Conservation (phyloP, 1,284 basidiomycete genomes). For the Leccinum colubrinum region DNA sequence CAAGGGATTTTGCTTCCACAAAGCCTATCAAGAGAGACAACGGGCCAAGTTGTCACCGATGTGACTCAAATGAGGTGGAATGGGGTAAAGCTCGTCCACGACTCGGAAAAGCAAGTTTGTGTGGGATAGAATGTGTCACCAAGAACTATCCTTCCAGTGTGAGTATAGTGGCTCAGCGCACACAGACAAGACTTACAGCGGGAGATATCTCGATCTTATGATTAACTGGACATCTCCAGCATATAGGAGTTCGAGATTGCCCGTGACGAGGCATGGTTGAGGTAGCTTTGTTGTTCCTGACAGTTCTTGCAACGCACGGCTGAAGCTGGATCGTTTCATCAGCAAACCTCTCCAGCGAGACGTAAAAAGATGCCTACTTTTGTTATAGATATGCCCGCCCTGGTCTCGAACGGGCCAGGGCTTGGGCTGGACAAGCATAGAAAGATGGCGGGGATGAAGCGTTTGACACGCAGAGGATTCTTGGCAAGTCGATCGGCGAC, state of each 20-base stretch:
- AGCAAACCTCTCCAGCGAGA: background rate
- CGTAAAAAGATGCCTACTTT: conserved; percentile 46
- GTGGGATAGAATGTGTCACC: conserved; percentile 73
- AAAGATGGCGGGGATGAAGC: conserved; percentile 90
- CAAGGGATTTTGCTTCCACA: too few relatives aligned
- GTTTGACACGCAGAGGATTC: conserved; percentile 70
- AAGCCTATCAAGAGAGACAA: background rate
- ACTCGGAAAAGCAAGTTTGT: too few relatives aligned
- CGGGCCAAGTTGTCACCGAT: conserved; percentile 95
- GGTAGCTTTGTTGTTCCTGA: conserved; percentile 3
- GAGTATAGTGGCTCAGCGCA: too few relatives aligned
- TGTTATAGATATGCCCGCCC: conserved; percentile 87
- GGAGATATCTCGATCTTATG: too few relatives aligned
- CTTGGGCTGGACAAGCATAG: conserved; percentile 92
- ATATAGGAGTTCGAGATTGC: conserved; percentile 84
- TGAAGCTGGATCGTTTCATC: conserved; percentile 42
- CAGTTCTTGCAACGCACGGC: conserved; percentile 95
- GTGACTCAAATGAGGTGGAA: conserved; percentile 95
- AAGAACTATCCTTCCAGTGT: conserved; percentile 50
- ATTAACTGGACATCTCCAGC: conserved; percentile 50
- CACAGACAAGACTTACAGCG: too few relatives aligned
- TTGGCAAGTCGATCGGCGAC: conserved; percentile 79
- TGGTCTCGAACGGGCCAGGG: conserved; percentile 81
- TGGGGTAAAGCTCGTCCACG: conserved; percentile 94
- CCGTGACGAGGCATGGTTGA: conserved; percentile 22